Conservation (phyloP, 2,329 filamentous ascomycete species). For the Sarocladiaceae sp. region DNA sequence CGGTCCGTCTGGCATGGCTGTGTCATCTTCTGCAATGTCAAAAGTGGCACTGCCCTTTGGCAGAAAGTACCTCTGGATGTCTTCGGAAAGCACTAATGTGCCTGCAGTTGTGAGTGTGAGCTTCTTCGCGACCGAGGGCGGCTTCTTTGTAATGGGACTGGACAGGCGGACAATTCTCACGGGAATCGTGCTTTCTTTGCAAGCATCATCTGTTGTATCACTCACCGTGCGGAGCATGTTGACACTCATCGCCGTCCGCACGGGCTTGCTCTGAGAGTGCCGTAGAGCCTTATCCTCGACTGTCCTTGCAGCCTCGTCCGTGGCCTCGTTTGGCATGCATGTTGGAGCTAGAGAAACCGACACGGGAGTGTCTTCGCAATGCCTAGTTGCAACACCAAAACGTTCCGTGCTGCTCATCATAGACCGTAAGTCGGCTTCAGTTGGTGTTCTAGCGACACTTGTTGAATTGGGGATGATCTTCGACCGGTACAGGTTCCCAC, state of each 20-base stretch:
- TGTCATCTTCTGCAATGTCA: conserved; percentile 28
- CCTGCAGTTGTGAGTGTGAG: conserved; percentile 8
- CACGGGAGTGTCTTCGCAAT: no score
- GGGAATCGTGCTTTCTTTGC: conserved; percentile 15
- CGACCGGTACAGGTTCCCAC: conserved; percentile 30
- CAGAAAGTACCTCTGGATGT: conserved; percentile 26
- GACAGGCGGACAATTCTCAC: conserved; percentile 18
- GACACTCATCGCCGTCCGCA: conserved; percentile 24
- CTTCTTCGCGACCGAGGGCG: conserved; percentile 1
- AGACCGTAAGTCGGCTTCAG: no score
- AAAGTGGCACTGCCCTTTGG: conserved; percentile 15
- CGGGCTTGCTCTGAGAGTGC: conserved; percentile 8
- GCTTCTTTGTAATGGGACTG: conserved; percentile 10
- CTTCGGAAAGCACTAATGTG: conserved; percentile 12
- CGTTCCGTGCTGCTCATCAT: no score
- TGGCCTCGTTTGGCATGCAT: no score
- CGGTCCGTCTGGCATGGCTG: conserved; percentile 18
- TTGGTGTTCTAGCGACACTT: no score
- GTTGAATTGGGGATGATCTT: background rate
- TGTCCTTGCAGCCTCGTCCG: background rate
- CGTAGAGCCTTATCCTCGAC: background rate
- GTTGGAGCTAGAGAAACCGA: no score
- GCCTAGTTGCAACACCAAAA: no score
- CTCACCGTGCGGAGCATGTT: conserved; percentile 27
- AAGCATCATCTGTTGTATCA: conserved; percentile 22